phyloP scores from a whole-genome alignment of 1,284 basidiomycete species.

The Fistulinella cinereoalba region DNA sequence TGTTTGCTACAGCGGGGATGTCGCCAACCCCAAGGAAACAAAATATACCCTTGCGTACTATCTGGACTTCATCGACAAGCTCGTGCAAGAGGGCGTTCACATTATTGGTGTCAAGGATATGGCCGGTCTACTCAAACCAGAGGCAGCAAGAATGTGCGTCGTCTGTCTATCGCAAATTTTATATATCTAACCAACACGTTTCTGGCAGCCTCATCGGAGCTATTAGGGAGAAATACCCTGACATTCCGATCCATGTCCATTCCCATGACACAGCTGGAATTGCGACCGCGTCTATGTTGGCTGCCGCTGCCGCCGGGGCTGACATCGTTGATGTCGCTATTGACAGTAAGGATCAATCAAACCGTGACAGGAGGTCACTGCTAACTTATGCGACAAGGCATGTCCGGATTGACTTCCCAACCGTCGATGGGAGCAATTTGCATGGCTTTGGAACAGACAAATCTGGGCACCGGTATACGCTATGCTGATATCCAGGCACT shows the following conservation, averaged over 20 bases:
- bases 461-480: slow-evolving; percentile 93
- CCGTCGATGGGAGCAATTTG: slow-evolving; percentile 98
- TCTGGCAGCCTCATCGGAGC: slow-evolving; percentile 78
- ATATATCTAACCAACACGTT: slow-evolving; percentile 1
- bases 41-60: slow-evolving; percentile 99
- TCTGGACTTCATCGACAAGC: slow-evolving; percentile 91
- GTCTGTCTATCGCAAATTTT: slow-evolving; percentile 3
- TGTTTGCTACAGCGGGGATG: slow-evolving; percentile 99
- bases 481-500: slow-evolving; percentile 97
- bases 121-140: slow-evolving; percentile 96
- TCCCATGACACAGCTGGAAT: slow-evolving; percentile 99
- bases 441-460: slow-evolving; percentile 93
- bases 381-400: slow-evolving; percentile 52
- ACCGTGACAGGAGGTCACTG: neutral
- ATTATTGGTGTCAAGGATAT: slow-evolving; percentile 99
- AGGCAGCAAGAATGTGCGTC: slow-evolving; percentile 82
- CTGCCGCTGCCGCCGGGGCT: slow-evolving; percentile 92
- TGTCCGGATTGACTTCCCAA: slow-evolving; percentile 98
- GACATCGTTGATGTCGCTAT: slow-evolving; percentile 99
- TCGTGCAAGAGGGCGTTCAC: slow-evolving; percentile 95
- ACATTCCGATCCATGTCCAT: slow-evolving; percentile 98
- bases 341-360: slow-evolving; percentile 65
- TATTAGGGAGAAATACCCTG: slow-evolving; percentile 94
- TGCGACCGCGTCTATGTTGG: slow-evolving; percentile 94
- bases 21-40: slow-evolving; percentile 91